phyloP scores from a whole-genome alignment of 177 flowering plant species.

The Vitis hybrid region DNA sequence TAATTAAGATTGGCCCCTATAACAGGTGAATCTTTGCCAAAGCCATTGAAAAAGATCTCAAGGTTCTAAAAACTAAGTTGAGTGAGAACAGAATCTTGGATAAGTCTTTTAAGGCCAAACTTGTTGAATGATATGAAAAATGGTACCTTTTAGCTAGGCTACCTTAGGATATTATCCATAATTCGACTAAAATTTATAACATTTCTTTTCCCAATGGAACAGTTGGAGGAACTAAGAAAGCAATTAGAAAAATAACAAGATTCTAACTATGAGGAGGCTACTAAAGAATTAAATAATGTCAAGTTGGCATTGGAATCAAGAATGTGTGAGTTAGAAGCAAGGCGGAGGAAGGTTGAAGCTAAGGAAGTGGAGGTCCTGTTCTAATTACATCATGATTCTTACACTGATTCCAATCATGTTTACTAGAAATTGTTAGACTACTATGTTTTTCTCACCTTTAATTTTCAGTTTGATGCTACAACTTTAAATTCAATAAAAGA shows the following conservation, averaged over 20 bases:
- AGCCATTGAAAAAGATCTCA: slow-evolving; percentile 73
- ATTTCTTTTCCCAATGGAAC: slow-evolving; percentile 44
- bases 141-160: slow-evolving; percentile 32
- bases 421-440: neutral
- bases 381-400: neutral
- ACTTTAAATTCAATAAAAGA: slow-evolving; percentile 43
- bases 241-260: slow-evolving; percentile 63
- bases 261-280: slow-evolving; percentile 47
- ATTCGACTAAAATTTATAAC: neutral
- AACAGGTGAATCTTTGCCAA: slow-evolving; percentile 70
- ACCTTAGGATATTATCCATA: neutral
- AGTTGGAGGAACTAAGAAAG: slow-evolving; percentile 49
- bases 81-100: slow-evolving; percentile 55
- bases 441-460: neutral
- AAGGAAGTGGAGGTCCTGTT: slow-evolving; percentile 61
- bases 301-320: slow-evolving; percentile 60
- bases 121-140: slow-evolving; percentile 69
- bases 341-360: slow-evolving; percentile 58
- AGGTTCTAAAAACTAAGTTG: slow-evolving; percentile 60
- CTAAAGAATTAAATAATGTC: slow-evolving; percentile 47
- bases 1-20: neutral
- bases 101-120: slow-evolving; percentile 72
- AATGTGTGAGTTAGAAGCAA: slow-evolving; percentile 45
- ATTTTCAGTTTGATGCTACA: slow-evolving; percentile 54
- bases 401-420: neutral